Evolutionary conservation across 352 stramenopile species (phyloP).

Genomic region (Albugo laibachii): DNA sequence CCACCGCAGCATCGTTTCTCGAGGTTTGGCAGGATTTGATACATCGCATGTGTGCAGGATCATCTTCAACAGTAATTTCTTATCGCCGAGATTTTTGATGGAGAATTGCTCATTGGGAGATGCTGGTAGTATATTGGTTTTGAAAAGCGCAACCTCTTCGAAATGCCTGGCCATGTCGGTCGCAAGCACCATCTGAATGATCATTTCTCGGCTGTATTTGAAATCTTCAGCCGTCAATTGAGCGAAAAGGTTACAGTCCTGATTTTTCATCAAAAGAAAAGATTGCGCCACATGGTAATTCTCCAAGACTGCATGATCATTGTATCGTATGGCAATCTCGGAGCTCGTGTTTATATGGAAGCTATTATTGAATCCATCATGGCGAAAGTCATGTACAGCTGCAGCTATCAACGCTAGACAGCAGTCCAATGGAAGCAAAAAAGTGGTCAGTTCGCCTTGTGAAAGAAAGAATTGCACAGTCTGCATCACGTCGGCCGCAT

Average conservation of each 20-base stretch:
- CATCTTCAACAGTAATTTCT: conserved; percentile 78
- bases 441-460: conserved; percentile 45
- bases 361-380: conserved; percentile 81
- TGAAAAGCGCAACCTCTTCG: conserved; percentile 74
- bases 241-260: conserved; percentile 64
- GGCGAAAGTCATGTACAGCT: conserved; percentile 78
- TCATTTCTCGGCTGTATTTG: conserved; percentile 75
- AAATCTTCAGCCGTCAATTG: conserved; percentile 57
- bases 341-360: conserved; percentile 77
- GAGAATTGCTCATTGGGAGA: conserved; percentile 31
- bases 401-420: conserved; percentile 54
- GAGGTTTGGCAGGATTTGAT: conserved; percentile 84
- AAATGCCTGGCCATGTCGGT: conserved; percentile 85
- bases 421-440: conserved; percentile 55
- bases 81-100: conserved; percentile 73
- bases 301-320: conserved; percentile 76
- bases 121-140: conserved; percentile 60
- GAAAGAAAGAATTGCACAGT: conserved; percentile 73
- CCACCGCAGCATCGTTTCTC: conserved; percentile 80
- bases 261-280: conserved; percentile 80
- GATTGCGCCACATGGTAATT: conserved; percentile 80
- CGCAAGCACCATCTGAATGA: conserved; percentile 79
- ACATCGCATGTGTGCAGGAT: conserved; percentile 87
- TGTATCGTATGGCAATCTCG: conserved; percentile 77
- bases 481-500: conserved; percentile 80